phyloP scores from a whole-genome alignment of 1,139 yeast species.

The Geotrichum citri-aurantii region DNA sequence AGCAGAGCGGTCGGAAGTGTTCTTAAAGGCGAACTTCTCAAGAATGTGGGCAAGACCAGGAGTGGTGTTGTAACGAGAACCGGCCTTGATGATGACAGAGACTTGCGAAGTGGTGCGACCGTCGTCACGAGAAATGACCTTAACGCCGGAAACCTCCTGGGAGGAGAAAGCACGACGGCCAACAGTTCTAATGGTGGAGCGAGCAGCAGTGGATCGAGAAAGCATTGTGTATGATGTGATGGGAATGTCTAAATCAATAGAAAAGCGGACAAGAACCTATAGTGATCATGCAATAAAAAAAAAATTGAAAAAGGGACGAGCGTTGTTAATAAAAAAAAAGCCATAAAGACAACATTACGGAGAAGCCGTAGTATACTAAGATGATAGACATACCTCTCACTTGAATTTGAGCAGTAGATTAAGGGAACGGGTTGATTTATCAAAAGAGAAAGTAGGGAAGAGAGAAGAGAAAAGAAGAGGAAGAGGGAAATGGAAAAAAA shows the following conservation, averaged over 20 bases:
- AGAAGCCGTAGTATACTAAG: neutral
- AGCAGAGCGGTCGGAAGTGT: slow-evolving; percentile 79
- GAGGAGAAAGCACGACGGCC: slow-evolving; percentile 31
- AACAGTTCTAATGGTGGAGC: slow-evolving; percentile 16
- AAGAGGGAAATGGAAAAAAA: slow-evolving; percentile 5
- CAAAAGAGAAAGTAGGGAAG: slow-evolving; percentile 5
- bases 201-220: slow-evolving; percentile 18
- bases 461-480: slow-evolving; percentile 1
- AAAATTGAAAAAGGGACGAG: slow-evolving; percentile 2
- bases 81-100: slow-evolving; percentile 78
- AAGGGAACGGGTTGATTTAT: slow-evolving; percentile 3
- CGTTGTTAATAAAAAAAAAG: neutral
- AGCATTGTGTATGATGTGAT: slow-evolving; percentile 14
- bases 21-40: slow-evolving; percentile 75
- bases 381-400: neutral
- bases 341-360: neutral
- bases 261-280: neutral
- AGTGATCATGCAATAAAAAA: neutral
- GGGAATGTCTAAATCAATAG: neutral
- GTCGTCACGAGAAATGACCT: slow-evolving; percentile 44
- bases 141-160: slow-evolving; percentile 36
- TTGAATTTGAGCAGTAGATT: neutral
- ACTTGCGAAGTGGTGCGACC: slow-evolving; percentile 60
- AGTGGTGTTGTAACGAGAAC: slow-evolving; percentile 66
- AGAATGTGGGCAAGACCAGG: slow-evolving; percentile 85